Evolutionary conservation across 306 rosid species (phyloP).

Genomic region (Quercus alba): DNA sequence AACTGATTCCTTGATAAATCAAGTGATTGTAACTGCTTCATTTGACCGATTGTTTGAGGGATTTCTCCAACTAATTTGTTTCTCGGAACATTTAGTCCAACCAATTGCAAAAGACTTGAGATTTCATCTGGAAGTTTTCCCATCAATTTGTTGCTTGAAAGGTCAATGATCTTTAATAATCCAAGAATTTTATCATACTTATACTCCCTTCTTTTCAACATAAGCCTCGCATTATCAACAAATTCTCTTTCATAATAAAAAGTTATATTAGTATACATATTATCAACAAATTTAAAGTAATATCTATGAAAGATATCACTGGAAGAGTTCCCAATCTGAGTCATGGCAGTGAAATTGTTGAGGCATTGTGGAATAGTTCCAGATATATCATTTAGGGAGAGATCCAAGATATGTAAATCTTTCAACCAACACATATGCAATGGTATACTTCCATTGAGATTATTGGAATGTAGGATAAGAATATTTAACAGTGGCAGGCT

Average conservation of each 20-base stretch:
- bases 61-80: background rate
- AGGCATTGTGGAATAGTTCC: conserved; percentile 3
- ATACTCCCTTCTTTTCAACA: background rate
- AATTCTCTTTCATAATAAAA: rapidly evolving
- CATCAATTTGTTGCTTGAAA: background rate
- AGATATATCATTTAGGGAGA: conserved; percentile 1
- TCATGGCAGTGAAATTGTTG: conserved; percentile 5
- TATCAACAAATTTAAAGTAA: background rate
- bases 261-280: no score
- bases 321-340: background rate
- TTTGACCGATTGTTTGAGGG: background rate
- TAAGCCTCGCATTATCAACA: background rate
- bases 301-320: background rate
- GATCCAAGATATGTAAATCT: conserved; percentile 5
- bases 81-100: no score
- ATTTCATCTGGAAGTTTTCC: no score
- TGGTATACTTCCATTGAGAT: conserved; percentile 17
- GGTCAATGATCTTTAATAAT: background rate
- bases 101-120: no score
- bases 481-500: background rate
- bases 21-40: background rate
- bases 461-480: conserved; percentile 16
- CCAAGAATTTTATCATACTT: background rate
- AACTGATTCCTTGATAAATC: background rate
- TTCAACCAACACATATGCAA: background rate